Base-by-base conservation (phyloP, 768 basidiomycete species). In the Leccinum incarnatum region DNA sequence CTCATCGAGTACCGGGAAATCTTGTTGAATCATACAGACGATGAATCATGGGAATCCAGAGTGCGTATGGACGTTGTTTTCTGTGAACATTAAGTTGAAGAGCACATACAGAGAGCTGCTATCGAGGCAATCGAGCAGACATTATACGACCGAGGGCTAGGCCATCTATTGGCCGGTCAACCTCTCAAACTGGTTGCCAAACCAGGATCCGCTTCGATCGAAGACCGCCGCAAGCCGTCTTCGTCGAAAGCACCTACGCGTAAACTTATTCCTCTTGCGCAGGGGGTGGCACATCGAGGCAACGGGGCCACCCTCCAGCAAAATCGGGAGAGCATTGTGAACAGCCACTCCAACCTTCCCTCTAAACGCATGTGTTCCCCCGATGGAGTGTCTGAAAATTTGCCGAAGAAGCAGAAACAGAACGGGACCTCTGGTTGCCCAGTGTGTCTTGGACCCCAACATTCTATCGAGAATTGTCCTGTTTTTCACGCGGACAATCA, bases 1-100 rank as follows among this genome's bases (percentile, higher is more conserved):
- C 76, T 93, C 21, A 81, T 83, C 12, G 84, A 89, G 64, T 91
- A 84, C 65, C 82, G 90, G 47, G 77, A 80, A 49, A 85, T 90
- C 75, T 72, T 92, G 37, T 71, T 91, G 60, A 71, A 81, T 29
- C 78, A 88, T 60, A 77, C 80, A n/a, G 79, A 81, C 15, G 84
- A 86, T 63, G 91, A 93, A 62, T 77, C 88, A 47, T 78, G 81
- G 65, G 84, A 87, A 68, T 77, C 80, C 37, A 77, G 89, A 65
- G 90, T 89, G 72, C 23, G 69, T 64, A 76, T 74, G 25, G 3
- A 57, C 19, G 17, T 15, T 45, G 40, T 9, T 46, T 64, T 40
- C 36, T 51, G n/a, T 36, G 45, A 46, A 49, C 2, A 8, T 57
- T 40, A 51, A 15, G 50, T 57, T 66, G 59, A 55, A 51, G 27